phyloP scores from a whole-genome alignment of 2,329 filamentous ascomycete genomes.

The Albophoma yamanashiensis region DNA sequence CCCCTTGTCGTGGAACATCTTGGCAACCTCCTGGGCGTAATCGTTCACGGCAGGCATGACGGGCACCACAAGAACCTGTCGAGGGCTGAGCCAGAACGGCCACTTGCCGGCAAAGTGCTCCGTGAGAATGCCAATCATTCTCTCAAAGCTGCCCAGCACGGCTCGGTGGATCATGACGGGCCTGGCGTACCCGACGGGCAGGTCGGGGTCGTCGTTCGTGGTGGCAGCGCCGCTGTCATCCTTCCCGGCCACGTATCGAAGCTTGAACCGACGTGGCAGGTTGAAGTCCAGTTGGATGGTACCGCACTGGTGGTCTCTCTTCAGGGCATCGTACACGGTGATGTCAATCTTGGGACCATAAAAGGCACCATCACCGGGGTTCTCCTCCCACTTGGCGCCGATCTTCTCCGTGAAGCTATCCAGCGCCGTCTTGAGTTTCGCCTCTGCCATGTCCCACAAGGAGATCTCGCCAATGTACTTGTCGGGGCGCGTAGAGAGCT shows the following conservation, averaged over 20 bases:
- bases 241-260: constrained; percentile 40
- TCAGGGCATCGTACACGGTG: constrained; percentile 79
- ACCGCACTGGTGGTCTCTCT: constrained; percentile 49
- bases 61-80: constrained; percentile 52
- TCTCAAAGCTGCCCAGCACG: constrained; percentile 60
- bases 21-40: constrained; percentile 66
- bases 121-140: constrained; percentile 62
- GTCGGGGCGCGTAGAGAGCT: constrained; percentile 82
- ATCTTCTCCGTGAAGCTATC: constrained; percentile 56
- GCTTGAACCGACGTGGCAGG: constrained; percentile 38
- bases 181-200: constrained; percentile 61
- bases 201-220: constrained; percentile 34
- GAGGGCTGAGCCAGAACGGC: constrained; percentile 82
- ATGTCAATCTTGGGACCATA: constrained; percentile 99
- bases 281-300: constrained; percentile 95
- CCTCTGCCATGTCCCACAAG: constrained; percentile 84
- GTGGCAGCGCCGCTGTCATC: constrained; percentile 27
- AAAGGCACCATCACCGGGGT: constrained; percentile 92
- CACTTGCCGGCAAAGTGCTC: constrained; percentile 83
- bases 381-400: constrained; percentile 72
- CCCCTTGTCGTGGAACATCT: constrained; percentile 53
- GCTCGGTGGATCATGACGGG: constrained; percentile 84
- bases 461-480: constrained; percentile 79
- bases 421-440: constrained; percentile 66
- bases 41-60: constrained; percentile 70